These are phyloP conservation scores for Boletus speciosus DNA, from an alignment of 768 basidiomycete species.

Conservation along the genomic window DNA sequence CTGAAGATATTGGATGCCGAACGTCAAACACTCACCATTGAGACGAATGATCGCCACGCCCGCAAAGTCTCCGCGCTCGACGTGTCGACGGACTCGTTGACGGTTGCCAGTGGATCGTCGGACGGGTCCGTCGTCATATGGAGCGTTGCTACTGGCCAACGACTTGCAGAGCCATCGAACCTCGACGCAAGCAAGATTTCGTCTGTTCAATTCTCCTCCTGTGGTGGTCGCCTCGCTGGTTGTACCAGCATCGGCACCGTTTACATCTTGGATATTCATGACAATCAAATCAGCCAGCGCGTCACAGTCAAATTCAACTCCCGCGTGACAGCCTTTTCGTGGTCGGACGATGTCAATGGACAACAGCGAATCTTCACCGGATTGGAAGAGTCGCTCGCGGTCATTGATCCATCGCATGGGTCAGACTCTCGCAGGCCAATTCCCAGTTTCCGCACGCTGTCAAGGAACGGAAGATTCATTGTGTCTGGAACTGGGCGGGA, in stretches of 20 bases:
- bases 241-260: neutral
- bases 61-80: constrained; percentile 1
- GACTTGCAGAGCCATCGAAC: neutral
- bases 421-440: neutral
- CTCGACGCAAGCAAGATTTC: neutral
- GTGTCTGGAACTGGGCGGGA: neutral
- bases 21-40: neutral
- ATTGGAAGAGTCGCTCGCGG: neutral
- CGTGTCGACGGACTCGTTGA: neutral
- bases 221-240: neutral
- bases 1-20: neutral
- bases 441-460: neutral
- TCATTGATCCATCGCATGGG: neutral
- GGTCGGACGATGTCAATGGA: neutral
- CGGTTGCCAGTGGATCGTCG: neutral
- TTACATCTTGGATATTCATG: neutral
- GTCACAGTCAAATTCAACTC: neutral
- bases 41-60: neutral
- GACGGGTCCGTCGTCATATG: constrained; percentile 6
- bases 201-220: neutral
- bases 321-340: neutral
- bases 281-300: neutral
- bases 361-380: neutral
- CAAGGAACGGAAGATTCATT: constrained; percentile 3
- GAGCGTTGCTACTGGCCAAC: neutral